Evolutionary conservation across 2,329 filamentous ascomycete genomes (phyloP), one percentile per base, ranked within the genome.

Genomic region (Aspergillus versicolor): DNA sequence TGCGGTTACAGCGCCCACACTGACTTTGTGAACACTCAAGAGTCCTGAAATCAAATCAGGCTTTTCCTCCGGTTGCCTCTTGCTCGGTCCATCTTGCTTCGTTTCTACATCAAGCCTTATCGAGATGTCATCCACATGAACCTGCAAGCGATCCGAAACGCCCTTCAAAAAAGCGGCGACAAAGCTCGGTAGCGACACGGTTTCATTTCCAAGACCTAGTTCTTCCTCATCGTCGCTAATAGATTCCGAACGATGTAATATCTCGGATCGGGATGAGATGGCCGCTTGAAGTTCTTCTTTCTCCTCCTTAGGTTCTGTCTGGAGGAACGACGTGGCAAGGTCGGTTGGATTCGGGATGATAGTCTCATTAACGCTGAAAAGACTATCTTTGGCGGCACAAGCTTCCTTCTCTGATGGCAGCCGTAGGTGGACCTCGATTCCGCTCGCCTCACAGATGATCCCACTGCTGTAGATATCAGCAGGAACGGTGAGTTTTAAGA

Each of bases 401-500:
- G 63, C 57, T 67, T 70, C 48, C 64, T 72, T 65, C 67, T 73
- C 76, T 72, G 60, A 76, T 67, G 65, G 78, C 34, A 91, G 78
- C 63, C 81, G 81, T 22, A 90, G 68, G 58, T 86, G 83, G 32
- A 95, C 82, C 63, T 92, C 84, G 59, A 97, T 85, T 19, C 91
- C 92, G 65, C 93, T 86, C 21, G 93, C 82, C 69, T 96, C 90
- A 66, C 93, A 85, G 30, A 84, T 80, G 70, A 97, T 95, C 27
- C 91, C 88, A 64, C 88, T 92, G 52, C 86, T 88, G 73, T 92
- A 92, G 63, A 97, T 88, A 73, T 97, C 91, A 70, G 94, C 88
- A 12, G 93, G 91, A 50, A 97, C 83, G 7, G 89, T 95, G 53
- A 97, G 79, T 67, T 89, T 88, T 22, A 97, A 83, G 6, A 89